Evolutionary conservation across 805 yeast genomes (phyloP).

Genomic region (Schizosaccharomyces osmophilus): DNA sequence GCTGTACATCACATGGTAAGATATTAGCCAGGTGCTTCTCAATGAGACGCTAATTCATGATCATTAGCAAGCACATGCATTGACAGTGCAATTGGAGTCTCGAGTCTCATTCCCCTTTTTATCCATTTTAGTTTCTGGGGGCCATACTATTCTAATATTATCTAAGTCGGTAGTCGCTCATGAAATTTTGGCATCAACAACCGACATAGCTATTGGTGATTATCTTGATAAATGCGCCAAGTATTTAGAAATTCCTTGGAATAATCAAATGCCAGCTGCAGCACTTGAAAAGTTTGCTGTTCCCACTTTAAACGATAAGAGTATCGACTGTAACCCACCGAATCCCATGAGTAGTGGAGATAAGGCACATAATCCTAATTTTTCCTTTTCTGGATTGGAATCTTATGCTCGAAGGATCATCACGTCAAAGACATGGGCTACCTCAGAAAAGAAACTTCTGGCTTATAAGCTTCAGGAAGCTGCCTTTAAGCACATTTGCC

Average conservation of each 20-base stretch:
- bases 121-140: constrained; percentile 69
- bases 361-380: background rate
- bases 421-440: constrained; percentile 3
- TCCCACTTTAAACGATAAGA: background rate
- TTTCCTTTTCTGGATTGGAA: background rate
- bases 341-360: background rate
- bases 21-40: background rate
- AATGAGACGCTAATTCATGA: background rate
- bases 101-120: constrained; percentile 52
- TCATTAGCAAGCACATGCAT: constrained; percentile 37
- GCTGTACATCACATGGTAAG: constrained; percentile 86
- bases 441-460: constrained; percentile 5
- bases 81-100: constrained; percentile 31
- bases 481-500: constrained; percentile 47
- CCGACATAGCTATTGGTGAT: constrained; percentile 84
- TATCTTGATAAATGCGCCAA: constrained; percentile 83
- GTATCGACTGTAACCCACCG: background rate
- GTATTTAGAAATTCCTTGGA: constrained; percentile 34
- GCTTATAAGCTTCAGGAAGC: constrained; percentile 26
- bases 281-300: constrained; percentile 31
- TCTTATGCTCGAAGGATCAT: background rate
- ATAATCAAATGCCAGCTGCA: constrained; percentile 67
- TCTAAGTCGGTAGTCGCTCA: constrained; percentile 40
- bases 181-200: constrained; percentile 34
- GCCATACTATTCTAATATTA: constrained; percentile 72